These are phyloP conservation scores for Hypoxylon lienhwacheense DNA, from an alignment of 495 filamentous ascomycete species.

Conservation along the genomic window DNA sequence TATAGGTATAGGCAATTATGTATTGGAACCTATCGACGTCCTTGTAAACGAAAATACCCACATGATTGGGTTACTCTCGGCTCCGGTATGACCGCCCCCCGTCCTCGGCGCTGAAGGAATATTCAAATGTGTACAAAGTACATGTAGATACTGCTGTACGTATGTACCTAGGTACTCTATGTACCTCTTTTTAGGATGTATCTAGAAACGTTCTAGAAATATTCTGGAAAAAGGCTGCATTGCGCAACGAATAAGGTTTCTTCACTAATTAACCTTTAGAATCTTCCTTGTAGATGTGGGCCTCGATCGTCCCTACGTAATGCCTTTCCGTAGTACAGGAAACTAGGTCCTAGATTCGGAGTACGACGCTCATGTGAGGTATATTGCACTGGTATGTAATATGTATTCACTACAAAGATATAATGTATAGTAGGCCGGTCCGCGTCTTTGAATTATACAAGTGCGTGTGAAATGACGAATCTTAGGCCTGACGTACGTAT, in stretches of 20 bases:
- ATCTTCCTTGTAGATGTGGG: conserved; percentile 4
- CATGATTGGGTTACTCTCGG: conserved; percentile 5
- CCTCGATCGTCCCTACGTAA: conserved; percentile 29
- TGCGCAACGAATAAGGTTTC: conserved; percentile 6
- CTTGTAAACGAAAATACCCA: conserved; percentile 18
- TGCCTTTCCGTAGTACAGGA: conserved; percentile 13
- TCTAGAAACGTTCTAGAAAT: conserved; percentile 34
- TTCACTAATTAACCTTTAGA: too few species aligned
- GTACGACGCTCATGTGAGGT: too few species aligned
- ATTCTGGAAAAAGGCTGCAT: conserved; percentile 28
- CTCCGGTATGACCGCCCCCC: conserved; percentile 35
- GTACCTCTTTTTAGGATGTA: conserved; percentile 15
- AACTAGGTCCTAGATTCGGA: too few species aligned
- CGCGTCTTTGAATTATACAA: too few species aligned
- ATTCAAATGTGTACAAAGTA: too few species aligned
- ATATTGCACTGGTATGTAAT: too few species aligned
- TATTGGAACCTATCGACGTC: too few species aligned
- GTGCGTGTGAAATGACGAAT: too few species aligned
- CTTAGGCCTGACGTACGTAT: conserved; percentile 16
- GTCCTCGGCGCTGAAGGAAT: conserved; percentile 16
- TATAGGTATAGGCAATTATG: background rate
- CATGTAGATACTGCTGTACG: too few species aligned
- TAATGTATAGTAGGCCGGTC: too few species aligned
- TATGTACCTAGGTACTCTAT: too few species aligned
- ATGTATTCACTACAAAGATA: too few species aligned